phyloP scores from a whole-genome alignment of 2,329 filamentous ascomycete genomes.

The Dactylellina leptospora region DNA sequence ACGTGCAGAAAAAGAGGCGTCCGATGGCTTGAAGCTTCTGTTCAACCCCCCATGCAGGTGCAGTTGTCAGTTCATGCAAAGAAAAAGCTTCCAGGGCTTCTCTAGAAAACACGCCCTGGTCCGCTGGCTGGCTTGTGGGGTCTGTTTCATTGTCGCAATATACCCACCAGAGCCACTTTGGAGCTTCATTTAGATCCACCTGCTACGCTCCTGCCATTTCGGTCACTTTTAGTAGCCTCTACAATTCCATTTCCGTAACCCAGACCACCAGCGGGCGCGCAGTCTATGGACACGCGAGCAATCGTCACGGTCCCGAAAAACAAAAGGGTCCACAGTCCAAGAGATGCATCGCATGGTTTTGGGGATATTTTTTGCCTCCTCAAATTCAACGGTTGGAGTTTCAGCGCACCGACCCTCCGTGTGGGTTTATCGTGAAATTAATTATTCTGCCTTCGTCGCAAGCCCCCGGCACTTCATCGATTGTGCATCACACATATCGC shows the following conservation, averaged over 20 bases:
- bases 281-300: constrained; percentile 8
- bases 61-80: constrained; percentile 38
- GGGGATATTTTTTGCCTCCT: constrained; percentile 6
- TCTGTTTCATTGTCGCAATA: constrained; percentile 53
- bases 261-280: neutral
- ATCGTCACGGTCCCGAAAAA: constrained; percentile 1
- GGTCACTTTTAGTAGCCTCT: constrained; percentile 17
- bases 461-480: neutral
- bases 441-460: constrained; percentile 1
- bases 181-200: constrained; percentile 31
- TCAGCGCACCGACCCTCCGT: constrained; percentile 29
- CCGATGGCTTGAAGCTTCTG: constrained; percentile 38
- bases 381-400: constrained; percentile 31
- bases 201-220: constrained; percentile 38
- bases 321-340: neutral
- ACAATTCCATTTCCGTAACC: constrained; percentile 7
- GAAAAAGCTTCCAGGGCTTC: constrained; percentile 44
- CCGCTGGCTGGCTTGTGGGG: constrained; percentile 23
- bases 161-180: constrained; percentile 31
- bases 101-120: constrained; percentile 17
- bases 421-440: constrained; percentile 27
- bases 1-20: constrained; percentile 29
- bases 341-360: neutral
- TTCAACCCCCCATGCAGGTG: constrained; percentile 34
- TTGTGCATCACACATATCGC: too few species aligned